Base-by-base conservation (phyloP, 345 rosid genomes). In the Sisymbrium altissimum region DNA sequence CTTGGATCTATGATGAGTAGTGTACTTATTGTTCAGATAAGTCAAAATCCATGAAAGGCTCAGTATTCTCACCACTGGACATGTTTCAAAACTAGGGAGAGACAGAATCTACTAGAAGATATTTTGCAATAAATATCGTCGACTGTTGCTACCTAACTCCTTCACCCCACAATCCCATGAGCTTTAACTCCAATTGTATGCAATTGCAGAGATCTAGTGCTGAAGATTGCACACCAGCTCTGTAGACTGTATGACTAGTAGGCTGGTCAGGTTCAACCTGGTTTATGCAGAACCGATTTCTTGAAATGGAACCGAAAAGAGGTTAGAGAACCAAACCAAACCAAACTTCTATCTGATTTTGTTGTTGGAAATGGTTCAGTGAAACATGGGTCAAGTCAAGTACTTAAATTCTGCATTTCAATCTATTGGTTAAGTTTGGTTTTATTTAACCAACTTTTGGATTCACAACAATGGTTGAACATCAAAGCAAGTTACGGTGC, bases 131-230 rank as follows among this genome's bases (percentile, higher is more conserved):
- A 48, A 74, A 29, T 65, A 17, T 49, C 14, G 11, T 48, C 49
- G 44, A 44, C 15, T 52, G 56, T 75, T 41, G 17, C 62, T 68
- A 75, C 70, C 79, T 53, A 68, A 75, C 58, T 50, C 48, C 39
- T 21, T 21, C 29, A 23, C 48, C 48, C 55, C 70, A 43, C 57
- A 44, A 25, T 68, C 43, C 70, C 70, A 44, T 23, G 59, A 52
- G 38, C 66, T 18, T 60, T 61, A 60, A 67, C 15, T 75, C 40
- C 39, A 59, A 13, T 58, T 50, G 56, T 61, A 21, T 32, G 18
- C 66, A 65, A 65, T 15, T 55, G 32, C 33, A 44, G 10, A 35
- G 38, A 73, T 53, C 61, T 46, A 18, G 12, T 58, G 11, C 59
- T 66, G 17, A 18, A 64, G 57, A 35, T 32, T 65, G 38, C 21